Evolutionary conservation across 208 protist species (phyloP).

Genomic region (Polymyxa betae): DNA sequence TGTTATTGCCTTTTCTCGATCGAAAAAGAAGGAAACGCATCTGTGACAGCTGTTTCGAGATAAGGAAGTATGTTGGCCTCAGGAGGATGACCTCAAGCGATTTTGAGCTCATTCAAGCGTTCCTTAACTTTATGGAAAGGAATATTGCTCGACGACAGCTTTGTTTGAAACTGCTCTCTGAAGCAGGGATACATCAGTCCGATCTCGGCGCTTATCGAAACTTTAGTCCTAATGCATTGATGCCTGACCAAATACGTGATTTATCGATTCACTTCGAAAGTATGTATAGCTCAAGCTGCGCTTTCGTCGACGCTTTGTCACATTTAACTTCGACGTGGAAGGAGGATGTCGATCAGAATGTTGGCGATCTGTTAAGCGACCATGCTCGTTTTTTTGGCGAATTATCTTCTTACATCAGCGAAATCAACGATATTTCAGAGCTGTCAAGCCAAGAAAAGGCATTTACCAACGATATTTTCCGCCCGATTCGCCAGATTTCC

Average conservation of each 20-base stretch:
- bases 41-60: not conserved
- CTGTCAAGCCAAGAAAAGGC: not conserved
- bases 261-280: not conserved
- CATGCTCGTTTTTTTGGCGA: conserved; percentile 47
- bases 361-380: conserved; percentile 13
- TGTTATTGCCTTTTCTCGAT: not conserved
- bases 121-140: not conserved
- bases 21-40: not conserved
- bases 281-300: not conserved
- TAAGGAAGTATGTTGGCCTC: not conserved
- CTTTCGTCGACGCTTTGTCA: not conserved
- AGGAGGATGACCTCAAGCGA: not conserved
- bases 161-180: not conserved
- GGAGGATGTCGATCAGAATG: not conserved
- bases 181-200: not conserved
- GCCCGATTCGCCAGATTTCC: not conserved
- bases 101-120: not conserved
- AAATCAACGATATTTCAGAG: not conserved
- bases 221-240: not conserved
- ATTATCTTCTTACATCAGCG: not conserved
- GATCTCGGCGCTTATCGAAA: not conserved
- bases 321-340: not conserved
- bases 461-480: not conserved
- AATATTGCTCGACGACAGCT: not conserved
- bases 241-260: not conserved